These are phyloP conservation scores for Crithidia acanthocephali DNA, from an alignment of 208 protist species.

Conservation along the genomic window DNA sequence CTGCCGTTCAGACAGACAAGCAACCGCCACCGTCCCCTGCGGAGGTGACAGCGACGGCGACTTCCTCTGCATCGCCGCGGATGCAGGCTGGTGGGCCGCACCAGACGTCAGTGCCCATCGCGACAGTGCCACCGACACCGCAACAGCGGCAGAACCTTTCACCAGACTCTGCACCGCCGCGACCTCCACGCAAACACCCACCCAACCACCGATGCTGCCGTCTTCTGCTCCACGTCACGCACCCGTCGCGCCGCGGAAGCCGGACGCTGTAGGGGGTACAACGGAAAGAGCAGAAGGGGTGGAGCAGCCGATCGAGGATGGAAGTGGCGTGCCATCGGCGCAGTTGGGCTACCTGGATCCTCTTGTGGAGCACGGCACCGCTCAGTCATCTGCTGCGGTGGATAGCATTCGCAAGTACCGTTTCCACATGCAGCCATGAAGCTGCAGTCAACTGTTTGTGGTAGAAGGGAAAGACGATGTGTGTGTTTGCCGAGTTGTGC, in stretches of 20 bases:
- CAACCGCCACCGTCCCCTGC: background rate
- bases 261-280: background rate
- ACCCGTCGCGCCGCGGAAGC: no score
- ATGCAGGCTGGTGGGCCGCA: no score
- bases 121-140: no score
- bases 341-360: conserved; percentile 21
- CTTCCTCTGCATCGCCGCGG: background rate
- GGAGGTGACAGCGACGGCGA: background rate
- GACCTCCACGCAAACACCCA: no score
- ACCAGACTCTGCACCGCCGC: no score
- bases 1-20: background rate
- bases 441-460: background rate
- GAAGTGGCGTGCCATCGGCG: background rate
- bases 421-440: conserved; percentile 16
- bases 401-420: conserved; percentile 22
- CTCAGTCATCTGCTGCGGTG: background rate
- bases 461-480: no score
- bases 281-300: background rate
- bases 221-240: no score
- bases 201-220: no score
- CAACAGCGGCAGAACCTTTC: no score
- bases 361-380: conserved; percentile 22
- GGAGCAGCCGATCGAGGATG: background rate
- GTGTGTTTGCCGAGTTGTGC: background rate
- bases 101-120: no score